Conservation (phyloP, 208 protist genomes). For the Entamoeba dispar region DNA sequence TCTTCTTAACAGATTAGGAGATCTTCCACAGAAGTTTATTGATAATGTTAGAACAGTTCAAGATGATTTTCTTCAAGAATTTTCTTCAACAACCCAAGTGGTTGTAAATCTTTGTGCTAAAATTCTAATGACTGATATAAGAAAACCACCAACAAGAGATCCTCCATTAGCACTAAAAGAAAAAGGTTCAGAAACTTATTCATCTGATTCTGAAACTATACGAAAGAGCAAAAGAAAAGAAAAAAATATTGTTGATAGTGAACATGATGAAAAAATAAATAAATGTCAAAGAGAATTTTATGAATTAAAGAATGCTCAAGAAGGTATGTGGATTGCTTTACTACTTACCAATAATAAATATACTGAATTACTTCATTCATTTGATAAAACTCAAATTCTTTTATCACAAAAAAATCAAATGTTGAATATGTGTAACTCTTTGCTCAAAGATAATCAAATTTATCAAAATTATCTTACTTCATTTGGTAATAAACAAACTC, state of each 20-base stretch:
- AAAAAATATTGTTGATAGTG: not conserved
- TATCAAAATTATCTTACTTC: not conserved
- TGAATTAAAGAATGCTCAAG: not conserved
- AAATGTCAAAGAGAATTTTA: not conserved
- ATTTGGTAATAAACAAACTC: not conserved
- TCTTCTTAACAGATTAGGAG: not conserved
- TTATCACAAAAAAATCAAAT: not conserved
- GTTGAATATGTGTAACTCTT: not conserved
- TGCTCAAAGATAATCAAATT: not conserved
- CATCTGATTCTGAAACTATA: not conserved
- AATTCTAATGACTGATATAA: not conserved
- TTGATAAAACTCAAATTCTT: not conserved
- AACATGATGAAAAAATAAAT: not conserved
- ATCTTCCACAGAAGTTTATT: not conserved
- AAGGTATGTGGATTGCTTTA: not conserved
- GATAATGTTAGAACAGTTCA: not conserved
- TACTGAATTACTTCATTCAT: not conserved
- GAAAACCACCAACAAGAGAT: no score
- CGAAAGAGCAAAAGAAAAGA: not conserved
- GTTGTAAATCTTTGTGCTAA: not conserved
- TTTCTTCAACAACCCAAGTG: not conserved
- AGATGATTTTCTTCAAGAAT: not conserved
- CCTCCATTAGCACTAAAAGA: no score
- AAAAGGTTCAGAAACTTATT: not conserved
- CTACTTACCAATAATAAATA: not conserved